Evolutionary conservation across 345 rosid genomes (phyloP), one percentile per base, ranked within the genome.

Genomic region (Gossypium herbaceum): DNA sequence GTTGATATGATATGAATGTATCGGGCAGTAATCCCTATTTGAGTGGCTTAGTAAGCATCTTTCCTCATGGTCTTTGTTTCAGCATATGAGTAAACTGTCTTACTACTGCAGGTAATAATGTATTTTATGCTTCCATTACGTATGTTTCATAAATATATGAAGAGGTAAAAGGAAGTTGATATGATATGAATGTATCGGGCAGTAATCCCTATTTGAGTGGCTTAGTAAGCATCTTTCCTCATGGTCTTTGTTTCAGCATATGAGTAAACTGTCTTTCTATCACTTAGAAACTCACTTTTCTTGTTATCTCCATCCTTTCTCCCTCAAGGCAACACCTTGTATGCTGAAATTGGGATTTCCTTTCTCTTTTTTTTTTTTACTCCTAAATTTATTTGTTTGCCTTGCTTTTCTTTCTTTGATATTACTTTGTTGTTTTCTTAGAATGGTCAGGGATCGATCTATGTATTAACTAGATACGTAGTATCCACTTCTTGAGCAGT

Each of bases 101-200:
- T 44, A 76, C 74, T 94, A 41, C 75, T 94, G 90, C 98, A 92
- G 98, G 98, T 94, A 81, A 60, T 74, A 57, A 63, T 16, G 8
- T 44, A 59, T 52, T 55, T 68, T 50, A 34, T 6, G 48, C 29
- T 16, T 34, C 10, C 66, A 10, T 25, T 22, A 50, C 20, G 11
- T 4, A 15, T 73, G 45, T 73, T 73, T 48, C 17, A 73, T 5
- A 51, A 60, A 45, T 29, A 47, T 12, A 73, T 61, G 56, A 47
- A 58, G 27, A 27, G 57, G 60, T 9, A 25, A 73, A 45, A 59
- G 12, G 48, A 58, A n/a, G 27, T 56, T 56, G 27, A 56, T 9
- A 58, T 43, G 25, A 43, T 22, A 58, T 72, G 64, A 20, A 72
- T 58, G 17, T 9, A 10, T 25, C n/a, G 48, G 45, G 19, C 17